A percentile compares a stretch with the other conserved stretches of the same genome.
Evolutionary conservation across 2,329 filamentous ascomycete genomes (phyloP).

Genomic region (Didymella glomerata): DNA sequence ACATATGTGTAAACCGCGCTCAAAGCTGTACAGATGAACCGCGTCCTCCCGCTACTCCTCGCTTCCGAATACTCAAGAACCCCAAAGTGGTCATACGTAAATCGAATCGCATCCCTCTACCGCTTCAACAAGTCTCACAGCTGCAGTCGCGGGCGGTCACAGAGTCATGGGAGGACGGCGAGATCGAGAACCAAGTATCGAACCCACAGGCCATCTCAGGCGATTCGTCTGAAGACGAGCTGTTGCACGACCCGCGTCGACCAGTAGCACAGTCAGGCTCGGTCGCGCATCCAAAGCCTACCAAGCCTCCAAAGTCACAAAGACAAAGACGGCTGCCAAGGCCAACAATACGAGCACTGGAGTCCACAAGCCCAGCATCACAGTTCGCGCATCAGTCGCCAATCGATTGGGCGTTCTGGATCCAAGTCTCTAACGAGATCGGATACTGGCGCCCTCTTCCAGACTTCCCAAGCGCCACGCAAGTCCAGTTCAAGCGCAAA

Average conservation of each 20-base stretch:
- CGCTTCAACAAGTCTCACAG: background rate
- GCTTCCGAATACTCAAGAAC: no score
- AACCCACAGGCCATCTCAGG: background rate
- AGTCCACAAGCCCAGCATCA: no score
- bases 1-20: no score
- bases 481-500: background rate
- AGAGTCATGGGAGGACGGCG: background rate
- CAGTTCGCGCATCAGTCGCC: background rate
- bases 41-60: no score
- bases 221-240: background rate
- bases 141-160: background rate
- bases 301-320: background rate
- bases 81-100: no score
- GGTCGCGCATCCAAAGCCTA: background rate
- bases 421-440: background rate
- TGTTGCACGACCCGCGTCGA: background rate
- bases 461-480: background rate
- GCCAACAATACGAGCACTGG: no score
- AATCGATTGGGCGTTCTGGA: slow-evolving; percentile 5
- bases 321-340: no score
- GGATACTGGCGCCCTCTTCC: background rate
- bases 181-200: background rate
- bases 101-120: no score
- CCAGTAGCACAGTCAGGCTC: background rate
- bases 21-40: no score